Evolutionary conservation across 108 stramenopile species (phyloP), one percentile per base, ranked within the genome.

Genomic region (Cyclotella choctawhatcheeana): DNA sequence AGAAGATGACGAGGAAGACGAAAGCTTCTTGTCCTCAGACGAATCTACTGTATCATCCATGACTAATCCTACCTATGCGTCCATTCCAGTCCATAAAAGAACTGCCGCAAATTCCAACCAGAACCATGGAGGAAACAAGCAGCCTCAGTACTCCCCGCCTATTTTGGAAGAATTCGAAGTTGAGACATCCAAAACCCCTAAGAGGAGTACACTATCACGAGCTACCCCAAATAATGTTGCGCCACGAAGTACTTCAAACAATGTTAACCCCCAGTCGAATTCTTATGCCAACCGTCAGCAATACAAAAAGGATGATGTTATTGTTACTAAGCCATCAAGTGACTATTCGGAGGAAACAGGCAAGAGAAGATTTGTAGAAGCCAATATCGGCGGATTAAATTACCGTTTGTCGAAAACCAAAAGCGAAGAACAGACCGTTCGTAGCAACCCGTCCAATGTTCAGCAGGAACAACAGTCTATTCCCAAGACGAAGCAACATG

Each of bases 11-110:
- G 53, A 70, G 0, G 62, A 76, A 16, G 53, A 62, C 30, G 76
- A 77, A n/a, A 77, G 69, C 58, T 31, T 43, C 21, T 40, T 65
- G 2, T 82, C 77, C 22, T 82, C 79, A 18, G 77, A 70, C 44
- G 85, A 81, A 20, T 85, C 91, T 18, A 84, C 82, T 50, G 86
- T 93, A 18, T 93, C 92, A 7, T 87, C 86, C 1, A 83, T 93
- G 51, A 93, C 92, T 1, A 87, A 93, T 47, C 92, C 92, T 18
- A 87, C 84, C 2, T 93, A 79, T 55, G 75, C 56, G 34, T 70
- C 68, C 25, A 24, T 70, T 1, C 29, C 47, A 16, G 34, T 31
- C 2, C 37, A 52, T 33, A 10, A 43, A 3, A 20, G 24, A 37
- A 6, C 16, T 37, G 22, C 37, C 24, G 24, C 14, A 10, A n/a